Percentiles rank a stretch among this genome's conserved stretches.
Evolutionary conservation across 805 yeast species (phyloP).

Genomic region (Starmerella potacharoeniae): DNA sequence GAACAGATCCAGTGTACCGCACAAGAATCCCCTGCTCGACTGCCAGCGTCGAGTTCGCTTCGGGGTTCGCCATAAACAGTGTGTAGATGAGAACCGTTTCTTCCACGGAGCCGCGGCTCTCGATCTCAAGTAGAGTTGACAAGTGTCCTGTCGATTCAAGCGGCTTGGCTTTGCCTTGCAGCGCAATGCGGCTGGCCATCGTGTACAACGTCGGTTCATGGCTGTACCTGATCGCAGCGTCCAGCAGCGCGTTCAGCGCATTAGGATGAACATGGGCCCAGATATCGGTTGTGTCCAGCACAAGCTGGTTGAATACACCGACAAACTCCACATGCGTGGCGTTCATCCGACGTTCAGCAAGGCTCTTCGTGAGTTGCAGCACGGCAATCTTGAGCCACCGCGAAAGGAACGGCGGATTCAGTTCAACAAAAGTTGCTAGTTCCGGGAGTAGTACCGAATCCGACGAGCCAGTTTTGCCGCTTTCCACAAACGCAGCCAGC

Average conservation of each 20-base stretch:
- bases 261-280: constrained; percentile 15
- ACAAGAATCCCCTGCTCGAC: constrained; percentile 41
- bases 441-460: constrained; percentile 4
- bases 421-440: background rate
- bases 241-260: constrained; percentile 26
- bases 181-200: constrained; percentile 29
- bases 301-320: background rate
- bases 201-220: constrained; percentile 33
- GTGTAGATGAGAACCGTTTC: constrained; percentile 3
- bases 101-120: background rate
- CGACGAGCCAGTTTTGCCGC: background rate
- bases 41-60: constrained; percentile 30
- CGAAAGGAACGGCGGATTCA: constrained; percentile 4
- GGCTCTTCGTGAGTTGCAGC: constrained; percentile 16
- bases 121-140: constrained; percentile 4
- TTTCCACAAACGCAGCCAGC: constrained; percentile 7
- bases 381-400: constrained; percentile 19
- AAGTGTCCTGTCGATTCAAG: constrained; percentile 4
- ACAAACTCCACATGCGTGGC: background rate
- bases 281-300: background rate
- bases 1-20: constrained; percentile 52
- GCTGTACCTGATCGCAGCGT: constrained; percentile 33
- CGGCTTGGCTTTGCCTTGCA: background rate
- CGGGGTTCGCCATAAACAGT: background rate
- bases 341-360: constrained; percentile 11